Evolutionary conservation across 768 basidiomycete species (phyloP).

Genomic region (Mycena metata): DNA sequence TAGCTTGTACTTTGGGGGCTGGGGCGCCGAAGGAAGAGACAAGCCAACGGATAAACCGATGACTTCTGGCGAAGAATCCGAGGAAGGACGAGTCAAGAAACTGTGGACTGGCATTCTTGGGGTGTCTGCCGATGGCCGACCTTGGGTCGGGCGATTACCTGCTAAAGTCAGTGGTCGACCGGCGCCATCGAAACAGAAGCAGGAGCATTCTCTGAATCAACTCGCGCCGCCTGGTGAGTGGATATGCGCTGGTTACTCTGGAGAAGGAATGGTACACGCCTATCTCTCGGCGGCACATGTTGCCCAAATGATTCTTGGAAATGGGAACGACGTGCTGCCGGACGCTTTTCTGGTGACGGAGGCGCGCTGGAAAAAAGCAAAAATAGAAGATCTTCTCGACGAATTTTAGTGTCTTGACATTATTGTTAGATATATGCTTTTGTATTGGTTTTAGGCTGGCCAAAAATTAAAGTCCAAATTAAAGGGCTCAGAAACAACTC

Average conservation of each 20-base stretch:
- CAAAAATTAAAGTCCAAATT: no score
- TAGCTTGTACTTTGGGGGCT: constrained; percentile 58
- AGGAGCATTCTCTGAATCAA: not conserved
- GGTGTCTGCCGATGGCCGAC: constrained; percentile 58
- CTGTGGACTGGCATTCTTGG: constrained; percentile 65
- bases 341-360: constrained; percentile 56
- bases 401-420: constrained; percentile 18
- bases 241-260: constrained; percentile 65
- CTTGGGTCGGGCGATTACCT: constrained; percentile 67
- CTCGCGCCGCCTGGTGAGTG: constrained; percentile 59
- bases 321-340: constrained; percentile 54
- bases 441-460: no score
- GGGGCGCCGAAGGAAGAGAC: constrained; percentile 56
- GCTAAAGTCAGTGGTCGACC: constrained; percentile 48
- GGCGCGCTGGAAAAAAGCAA: constrained; percentile 45
- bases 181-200: not conserved
- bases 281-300: constrained; percentile 64
- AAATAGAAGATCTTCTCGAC: constrained; percentile 26
- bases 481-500: no score
- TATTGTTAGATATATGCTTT: not conserved
- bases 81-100: constrained; percentile 60
- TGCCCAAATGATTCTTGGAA: constrained; percentile 60
- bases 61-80: constrained; percentile 43
- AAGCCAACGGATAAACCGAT: not conserved
- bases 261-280: constrained; percentile 68